Evolutionary conservation across 2,329 filamentous ascomycete species (phyloP), one percentile per base, ranked within the genome.

Genomic region (Bimuria novae-zelandiae): DNA sequence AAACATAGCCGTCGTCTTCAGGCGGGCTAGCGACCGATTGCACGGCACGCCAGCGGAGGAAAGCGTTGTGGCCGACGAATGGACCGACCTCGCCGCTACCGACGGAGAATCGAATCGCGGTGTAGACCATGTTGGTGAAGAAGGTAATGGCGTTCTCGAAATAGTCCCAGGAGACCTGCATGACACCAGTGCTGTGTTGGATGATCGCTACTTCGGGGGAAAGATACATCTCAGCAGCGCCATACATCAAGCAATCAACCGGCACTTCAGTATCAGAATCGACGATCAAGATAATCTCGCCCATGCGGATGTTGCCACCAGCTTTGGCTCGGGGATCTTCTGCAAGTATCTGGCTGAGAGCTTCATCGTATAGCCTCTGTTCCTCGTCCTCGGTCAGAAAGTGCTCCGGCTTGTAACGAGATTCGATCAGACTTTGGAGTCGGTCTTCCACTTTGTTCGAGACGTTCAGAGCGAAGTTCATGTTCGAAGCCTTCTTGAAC

Each of bases 291-390:
- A 92, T 89, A 69, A 90, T 91, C 73, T 94, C 90, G 49, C 90
- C 90, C 39, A 94, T 80, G 45, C 90, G 89, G 61, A 95, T 87
- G 72, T 94, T 91, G 53, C 90, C 90, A 68, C 90, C 89, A 29
- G 90, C 90, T 86, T 87, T 64, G 2, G 60, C 90, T 16, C 87
- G 88, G 23, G 86, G 83, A 29, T 87, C 86, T 51, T 89, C 83
- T 42, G 85, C 82, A 21, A 92, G 80, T 16, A 88, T 84, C 59
- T 89, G 82, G 59, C 84, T 82, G 37, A 92, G 54, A 14, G 61
- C 60, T 25, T 67, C 51, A 7, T 59, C 21, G 35, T 64, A 65
- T 12, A 65, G 49, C 10, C 43, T 40, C 19, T 64, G 71, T 70
- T 76, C 77, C 19, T 67, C 47, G 21, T 69, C 64, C 27, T 70